Percentiles rank a stretch among this genome's conserved stretches.
Evolutionary conservation across 495 filamentous ascomycete genomes (phyloP).

Genomic region (Penicilliopsis zonata): DNA sequence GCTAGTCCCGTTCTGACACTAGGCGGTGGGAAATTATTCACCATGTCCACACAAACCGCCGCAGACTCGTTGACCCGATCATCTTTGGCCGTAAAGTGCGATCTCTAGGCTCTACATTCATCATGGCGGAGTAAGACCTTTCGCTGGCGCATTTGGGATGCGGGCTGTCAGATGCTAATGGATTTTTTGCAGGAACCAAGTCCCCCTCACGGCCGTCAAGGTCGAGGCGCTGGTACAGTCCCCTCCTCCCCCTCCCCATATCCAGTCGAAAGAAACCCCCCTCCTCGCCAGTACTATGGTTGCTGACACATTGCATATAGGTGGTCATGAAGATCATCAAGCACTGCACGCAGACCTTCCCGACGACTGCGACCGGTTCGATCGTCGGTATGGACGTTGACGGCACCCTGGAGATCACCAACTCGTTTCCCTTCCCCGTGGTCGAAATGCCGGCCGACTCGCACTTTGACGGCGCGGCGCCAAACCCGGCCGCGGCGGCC

Average conservation of each 20-base stretch:
- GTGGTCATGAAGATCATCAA: slow-evolving; percentile 96
- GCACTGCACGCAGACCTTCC: slow-evolving; percentile 78
- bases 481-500: slow-evolving; percentile 72
- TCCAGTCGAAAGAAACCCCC: slow-evolving; percentile 18
- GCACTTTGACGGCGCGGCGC: slow-evolving; percentile 66
- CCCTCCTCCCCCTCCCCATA: slow-evolving; percentile 5
- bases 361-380: slow-evolving; percentile 78
- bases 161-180: background rate
- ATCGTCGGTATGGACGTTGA: slow-evolving; percentile 87
- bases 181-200: slow-evolving; percentile 37
- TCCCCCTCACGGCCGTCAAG: slow-evolving; percentile 65
- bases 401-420: slow-evolving; percentile 79
- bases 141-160: background rate
- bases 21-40: slow-evolving; percentile 21
- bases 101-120: slow-evolving; percentile 19
- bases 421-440: slow-evolving; percentile 88
- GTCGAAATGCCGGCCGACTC: slow-evolving; percentile 64
- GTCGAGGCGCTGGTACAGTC: slow-evolving; percentile 65
- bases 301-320: slow-evolving; percentile 28
- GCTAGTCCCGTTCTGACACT: slow-evolving; percentile 12
- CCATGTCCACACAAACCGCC: slow-evolving; percentile 35
- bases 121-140: slow-evolving; percentile 35
- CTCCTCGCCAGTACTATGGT: slow-evolving; percentile 15
- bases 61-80: slow-evolving; percentile 10
- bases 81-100: slow-evolving; percentile 10